phyloP scores from a whole-genome alignment of 805 yeast genomes.

The Myxozyma monticola region DNA sequence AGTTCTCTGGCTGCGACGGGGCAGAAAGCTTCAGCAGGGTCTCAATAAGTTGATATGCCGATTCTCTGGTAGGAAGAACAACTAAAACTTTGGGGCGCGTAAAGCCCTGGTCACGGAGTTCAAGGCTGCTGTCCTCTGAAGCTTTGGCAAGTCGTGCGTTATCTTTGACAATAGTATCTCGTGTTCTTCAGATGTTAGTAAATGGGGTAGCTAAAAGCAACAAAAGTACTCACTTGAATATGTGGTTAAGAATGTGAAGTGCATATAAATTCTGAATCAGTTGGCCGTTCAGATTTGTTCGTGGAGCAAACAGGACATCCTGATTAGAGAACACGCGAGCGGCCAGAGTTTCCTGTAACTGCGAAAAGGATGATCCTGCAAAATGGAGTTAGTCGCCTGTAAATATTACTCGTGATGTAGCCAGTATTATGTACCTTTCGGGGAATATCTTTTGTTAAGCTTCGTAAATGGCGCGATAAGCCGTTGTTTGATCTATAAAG shows the following conservation, averaged over 20 bases:
- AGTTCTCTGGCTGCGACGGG: constrained; percentile 75
- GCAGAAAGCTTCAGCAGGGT: constrained; percentile 63
- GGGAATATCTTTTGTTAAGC: constrained; percentile 26
- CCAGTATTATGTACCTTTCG: constrained; percentile 33
- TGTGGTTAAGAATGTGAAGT: constrained; percentile 77
- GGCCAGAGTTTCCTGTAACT: constrained; percentile 54
- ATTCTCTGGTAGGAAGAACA: constrained; percentile 78
- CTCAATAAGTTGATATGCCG: constrained; percentile 68
- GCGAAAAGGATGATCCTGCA: constrained; percentile 41
- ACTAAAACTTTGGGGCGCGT: constrained; percentile 88
- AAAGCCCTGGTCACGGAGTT: constrained; percentile 89
- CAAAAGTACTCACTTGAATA: constrained; percentile 37
- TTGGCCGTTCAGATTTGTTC: constrained; percentile 49
- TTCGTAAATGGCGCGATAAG: constrained; percentile 30
- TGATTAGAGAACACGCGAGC: constrained; percentile 71
- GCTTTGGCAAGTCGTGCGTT: constrained; percentile 53
- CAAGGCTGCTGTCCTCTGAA: constrained; percentile 43
- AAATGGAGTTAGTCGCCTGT: constrained; percentile 39
- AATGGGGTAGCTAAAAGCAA: neutral
- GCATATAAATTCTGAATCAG: constrained; percentile 63
- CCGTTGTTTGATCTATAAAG: constrained; percentile 20
- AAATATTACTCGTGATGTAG: constrained; percentile 31
- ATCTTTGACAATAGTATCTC: constrained; percentile 81
- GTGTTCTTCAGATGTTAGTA: constrained; percentile 56
- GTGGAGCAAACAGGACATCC: constrained; percentile 65